Base-by-base conservation (phyloP, 2,329 filamentous ascomycete genomes). In the Lasiodiplodia sp. region DNA sequence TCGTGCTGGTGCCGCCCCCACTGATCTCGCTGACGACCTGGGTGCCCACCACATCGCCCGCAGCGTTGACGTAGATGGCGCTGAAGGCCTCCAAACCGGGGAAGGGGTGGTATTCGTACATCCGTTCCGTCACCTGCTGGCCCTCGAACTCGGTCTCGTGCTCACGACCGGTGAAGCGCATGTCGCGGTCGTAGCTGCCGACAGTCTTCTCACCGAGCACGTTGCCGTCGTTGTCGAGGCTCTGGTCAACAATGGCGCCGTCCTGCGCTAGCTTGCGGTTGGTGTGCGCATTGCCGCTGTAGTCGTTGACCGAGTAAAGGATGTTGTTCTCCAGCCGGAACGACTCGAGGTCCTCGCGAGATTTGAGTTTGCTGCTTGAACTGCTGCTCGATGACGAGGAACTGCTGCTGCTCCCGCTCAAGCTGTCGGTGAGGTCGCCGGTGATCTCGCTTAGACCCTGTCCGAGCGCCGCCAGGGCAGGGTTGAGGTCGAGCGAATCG, bases 221-320 rank as follows among this genome's bases (percentile, higher is more conserved):
- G 68, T 78, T 76, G 0, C 87, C 87, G 70, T 83, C 76, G 72
- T 88, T 88, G 75, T 88, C 83, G 4, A 88, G 80, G 52, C 75
- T 83, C 70, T 86, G 80, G 71, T 88, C 86, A 67, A 86, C 80
- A 60, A 88, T 83, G 68, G 80, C 82, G 51, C 87, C 87, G 71
- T 86, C 84, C 75, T 88, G 87, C 4, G 81, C 83, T 7, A 88
- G 79, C 7, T 88, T 77, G 51, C 86, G 84, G 75, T 89, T 88
- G 44, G 85, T 88, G 77, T 81, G 75, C 53, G 78, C 77, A 69
- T 85, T 82, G 21, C 87, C 86, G 16, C 80, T 80, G 75, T 88
- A 90, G 79, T 90, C 84, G 78, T 89, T 88, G 75, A 88, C 76
- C 34, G 85, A 87, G 78, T 87, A 89, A 40, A 90, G 83, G 69